Percentiles rank a stretch among this genome's conserved stretches.
Conservation (phyloP, 2,329 filamentous ascomycete genomes). For the Diaporthe sp. region DNA sequence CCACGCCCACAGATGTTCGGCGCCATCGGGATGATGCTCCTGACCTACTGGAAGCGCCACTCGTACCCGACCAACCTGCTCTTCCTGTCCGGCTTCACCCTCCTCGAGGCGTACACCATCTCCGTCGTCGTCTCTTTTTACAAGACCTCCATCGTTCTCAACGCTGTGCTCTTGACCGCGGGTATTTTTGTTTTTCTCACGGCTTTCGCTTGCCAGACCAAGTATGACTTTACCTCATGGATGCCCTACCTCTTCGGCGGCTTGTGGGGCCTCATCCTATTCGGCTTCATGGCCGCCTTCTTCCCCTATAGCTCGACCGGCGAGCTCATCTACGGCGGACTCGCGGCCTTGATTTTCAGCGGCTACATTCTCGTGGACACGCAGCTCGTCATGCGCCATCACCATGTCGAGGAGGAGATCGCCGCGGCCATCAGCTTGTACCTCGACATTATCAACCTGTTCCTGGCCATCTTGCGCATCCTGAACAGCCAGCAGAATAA, state of each 20-base stretch:
- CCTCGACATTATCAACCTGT: constrained; percentile 96
- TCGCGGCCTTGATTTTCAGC: constrained; percentile 89
- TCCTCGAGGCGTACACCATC: constrained; percentile 93
- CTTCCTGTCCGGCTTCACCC: constrained; percentile 91
- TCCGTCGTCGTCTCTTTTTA: constrained; percentile 95
- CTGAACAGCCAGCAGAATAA: constrained; percentile 97
- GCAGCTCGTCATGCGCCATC: constrained; percentile 93
- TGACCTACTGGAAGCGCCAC: constrained; percentile 96
- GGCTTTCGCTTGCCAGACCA: constrained; percentile 94
- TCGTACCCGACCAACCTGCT: constrained; percentile 95
- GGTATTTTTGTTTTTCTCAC: constrained; percentile 85
- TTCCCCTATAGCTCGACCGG: constrained; percentile 85
- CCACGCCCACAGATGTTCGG: constrained; percentile 73
- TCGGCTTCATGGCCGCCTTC: constrained; percentile 93
- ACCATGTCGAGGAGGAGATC: constrained; percentile 98
- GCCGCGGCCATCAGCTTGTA: constrained; percentile 95
- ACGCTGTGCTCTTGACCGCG: constrained; percentile 90
- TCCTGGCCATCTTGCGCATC: constrained; percentile 94
- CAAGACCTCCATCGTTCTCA: constrained; percentile 84
- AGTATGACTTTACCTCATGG: constrained; percentile 98
- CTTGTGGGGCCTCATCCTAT: constrained; percentile 91
- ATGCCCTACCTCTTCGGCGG: constrained; percentile 94
- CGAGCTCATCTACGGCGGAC: constrained; percentile 87
- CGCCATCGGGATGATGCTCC: constrained; percentile 84
- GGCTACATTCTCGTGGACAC: constrained; percentile 97